A percentile compares a stretch with the other conserved stretches of the same genome.
Conservation (phyloP, 371 early-diverging fungal genomes). For the Syncephalastrum racemosum region DNA sequence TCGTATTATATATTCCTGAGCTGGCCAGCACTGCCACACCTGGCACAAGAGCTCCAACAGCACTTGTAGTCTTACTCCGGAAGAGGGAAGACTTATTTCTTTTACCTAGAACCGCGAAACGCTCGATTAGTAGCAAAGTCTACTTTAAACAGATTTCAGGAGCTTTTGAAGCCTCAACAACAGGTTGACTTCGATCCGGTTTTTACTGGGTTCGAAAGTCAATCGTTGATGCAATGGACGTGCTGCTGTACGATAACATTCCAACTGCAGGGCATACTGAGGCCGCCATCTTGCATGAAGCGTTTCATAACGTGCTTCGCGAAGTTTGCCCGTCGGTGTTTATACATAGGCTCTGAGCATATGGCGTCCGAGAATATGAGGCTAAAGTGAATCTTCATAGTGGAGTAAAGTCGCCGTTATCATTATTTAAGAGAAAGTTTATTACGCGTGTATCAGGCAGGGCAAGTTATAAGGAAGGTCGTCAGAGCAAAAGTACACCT, state of each 20-base stretch:
- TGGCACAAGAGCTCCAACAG: background rate
- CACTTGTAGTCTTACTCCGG: background rate
- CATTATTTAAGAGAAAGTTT: background rate
- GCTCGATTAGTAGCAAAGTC: background rate
- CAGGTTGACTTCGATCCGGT: background rate
- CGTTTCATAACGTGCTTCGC: background rate
- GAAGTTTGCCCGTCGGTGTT: background rate
- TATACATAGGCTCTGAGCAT: too few relatives aligned
- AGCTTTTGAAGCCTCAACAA: background rate
- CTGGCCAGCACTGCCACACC: background rate
- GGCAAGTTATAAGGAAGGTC: too few relatives aligned
- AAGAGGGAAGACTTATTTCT: background rate
- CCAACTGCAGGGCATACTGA: background rate
- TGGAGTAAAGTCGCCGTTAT: background rate
- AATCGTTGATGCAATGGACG: background rate
- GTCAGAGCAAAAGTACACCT: too few relatives aligned
- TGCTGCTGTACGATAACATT: background rate
- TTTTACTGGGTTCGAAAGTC: background rate
- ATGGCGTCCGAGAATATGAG: too few relatives aligned
- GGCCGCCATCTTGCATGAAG: background rate
- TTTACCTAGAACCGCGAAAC: background rate
- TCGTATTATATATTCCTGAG: background rate
- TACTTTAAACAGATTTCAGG: conserved; percentile 1
- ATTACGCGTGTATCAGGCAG: background rate
- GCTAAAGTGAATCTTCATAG: background rate